Base-by-base conservation (phyloP, 331 rosid species). In the Pyracantha coccinea region DNA sequence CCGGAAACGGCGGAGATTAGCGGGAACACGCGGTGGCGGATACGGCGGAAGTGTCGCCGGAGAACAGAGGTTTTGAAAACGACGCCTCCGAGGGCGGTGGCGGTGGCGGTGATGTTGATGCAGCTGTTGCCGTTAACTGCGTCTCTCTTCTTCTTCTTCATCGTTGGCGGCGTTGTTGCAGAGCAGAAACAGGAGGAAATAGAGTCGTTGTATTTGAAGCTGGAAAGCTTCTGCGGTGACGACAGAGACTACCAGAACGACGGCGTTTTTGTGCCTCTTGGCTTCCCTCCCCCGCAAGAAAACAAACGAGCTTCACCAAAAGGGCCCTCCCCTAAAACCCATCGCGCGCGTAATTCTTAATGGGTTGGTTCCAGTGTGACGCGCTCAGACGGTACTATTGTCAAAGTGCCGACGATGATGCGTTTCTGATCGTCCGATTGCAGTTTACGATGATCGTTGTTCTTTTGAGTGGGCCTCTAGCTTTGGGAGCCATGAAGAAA, bases 1-100 rank as follows among this genome's bases (percentile, higher is more conserved):
- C 80, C 86, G 62, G 85, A 84, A 61, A 86, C 27, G 44, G 88
- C 88, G 23, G 88, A 85, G 66, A 89, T 25, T 73, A 93, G 77
- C 23, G 88, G 83, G 27, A 83, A 83, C n/a, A 83, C n/a, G 71
- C 68, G 82, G 69, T 79, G 81, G 82, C 71, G 86, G 55, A 88
- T 68, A 23, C 77, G 82, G 6, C 91, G 93, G 66, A 57, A 7
- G 20, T 80, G 68, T 0, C 80, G 82, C 8, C 85, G 85, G 15
- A 83, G 66, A 54, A 87, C 66, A 38, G 78, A 63, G 38, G 80
- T 65, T 3, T 69, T 10, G 17, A 85, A 69, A 61, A 60, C 60
- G 20, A 58, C 66, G 69, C 77, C 35, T 24, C 66, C 6, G 45
- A 74, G 19, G 41, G 62, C 4, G 53, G 25, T 54, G 50, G 52